phyloP scores from a whole-genome alignment of 192 early-diverging fungal species.

The Mortierella hygrophila region DNA sequence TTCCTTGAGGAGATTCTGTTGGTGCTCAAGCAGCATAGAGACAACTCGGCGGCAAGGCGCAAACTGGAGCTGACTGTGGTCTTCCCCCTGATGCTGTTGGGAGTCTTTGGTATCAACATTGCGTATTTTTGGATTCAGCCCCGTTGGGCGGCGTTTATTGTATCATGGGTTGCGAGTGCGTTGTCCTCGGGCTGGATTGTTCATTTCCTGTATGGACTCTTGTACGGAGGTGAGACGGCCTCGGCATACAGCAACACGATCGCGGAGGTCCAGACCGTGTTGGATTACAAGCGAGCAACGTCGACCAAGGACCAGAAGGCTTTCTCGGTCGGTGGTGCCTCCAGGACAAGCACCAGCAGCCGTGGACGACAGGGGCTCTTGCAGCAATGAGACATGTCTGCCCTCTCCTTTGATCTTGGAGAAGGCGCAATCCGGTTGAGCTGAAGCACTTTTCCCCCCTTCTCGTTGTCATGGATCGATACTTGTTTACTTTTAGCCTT shows the following conservation, averaged over 20 bases:
- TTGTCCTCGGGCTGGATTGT: constrained; percentile 36
- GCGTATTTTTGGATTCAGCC: constrained; percentile 40
- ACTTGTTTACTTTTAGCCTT: not conserved
- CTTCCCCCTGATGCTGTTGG: constrained; percentile 14
- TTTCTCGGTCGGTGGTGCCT: not conserved
- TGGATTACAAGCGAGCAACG: constrained; percentile 9
- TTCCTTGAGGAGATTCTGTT: constrained; percentile 30
- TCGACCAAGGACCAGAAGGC: not conserved
- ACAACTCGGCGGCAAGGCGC: not conserved
- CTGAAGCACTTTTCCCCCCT: not conserved
- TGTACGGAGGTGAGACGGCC: constrained; percentile 33
- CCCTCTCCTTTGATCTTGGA: constrained; percentile 34
- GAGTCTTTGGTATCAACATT: constrained; percentile 15
- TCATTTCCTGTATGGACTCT: constrained; percentile 41
- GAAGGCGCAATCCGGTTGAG: constrained; percentile 44
- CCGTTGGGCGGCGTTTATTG: constrained; percentile 31
- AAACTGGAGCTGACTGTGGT: constrained; percentile 13
- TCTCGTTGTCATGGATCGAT: no score
- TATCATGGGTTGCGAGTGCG: constrained; percentile 22
- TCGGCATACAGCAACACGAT: constrained; percentile 33
- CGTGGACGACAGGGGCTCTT: constrained; percentile 11
- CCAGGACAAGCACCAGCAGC: constrained; percentile 16
- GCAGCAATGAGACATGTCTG: constrained; percentile 36
- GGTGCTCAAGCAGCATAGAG: constrained; percentile 28
- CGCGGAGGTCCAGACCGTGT: constrained; percentile 32